Evolutionary conservation across 352 stramenopile genomes (phyloP).

Genomic region (Aphanomyces invadans): DNA sequence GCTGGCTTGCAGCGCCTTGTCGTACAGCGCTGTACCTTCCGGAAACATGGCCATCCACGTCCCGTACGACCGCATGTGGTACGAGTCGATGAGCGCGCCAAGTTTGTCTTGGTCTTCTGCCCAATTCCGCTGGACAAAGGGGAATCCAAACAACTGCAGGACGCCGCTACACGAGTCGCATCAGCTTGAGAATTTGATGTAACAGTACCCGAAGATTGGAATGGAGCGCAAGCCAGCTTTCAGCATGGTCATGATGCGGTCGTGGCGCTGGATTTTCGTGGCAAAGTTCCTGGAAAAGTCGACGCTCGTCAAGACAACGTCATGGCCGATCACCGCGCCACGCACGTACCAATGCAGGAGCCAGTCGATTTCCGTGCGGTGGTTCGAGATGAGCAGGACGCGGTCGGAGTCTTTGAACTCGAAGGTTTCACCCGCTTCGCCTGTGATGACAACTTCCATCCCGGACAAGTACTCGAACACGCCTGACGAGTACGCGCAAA

Average conservation of each 20-base stretch:
- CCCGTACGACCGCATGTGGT: conserved; percentile 38
- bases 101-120: conserved; percentile 49
- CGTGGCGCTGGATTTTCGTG: conserved; percentile 53
- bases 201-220: conserved; percentile 39
- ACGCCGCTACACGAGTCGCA: conserved; percentile 33
- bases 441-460: conserved; percentile 54
- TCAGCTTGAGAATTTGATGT: not conserved
- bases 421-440: conserved; percentile 31
- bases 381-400: conserved; percentile 63
- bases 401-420: conserved; percentile 42
- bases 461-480: conserved; percentile 47
- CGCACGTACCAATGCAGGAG: conserved; percentile 62
- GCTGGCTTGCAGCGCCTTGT: conserved; percentile 52
- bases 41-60: conserved; percentile 75
- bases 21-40: conserved; percentile 63
- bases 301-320: too few relatives aligned
- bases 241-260: conserved; percentile 72
- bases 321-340: not conserved
- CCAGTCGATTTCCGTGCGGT: conserved; percentile 77
- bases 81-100: conserved; percentile 40
- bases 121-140: conserved; percentile 67
- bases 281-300: conserved; percentile 47
- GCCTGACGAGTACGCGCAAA: conserved; percentile 53
- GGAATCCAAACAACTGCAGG: conserved; percentile 59
- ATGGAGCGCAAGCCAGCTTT: conserved; percentile 57